Evolutionary conservation across 2,329 filamentous ascomycete genomes (phyloP).

Genomic region (Teratosphaeria zuluensis): DNA sequence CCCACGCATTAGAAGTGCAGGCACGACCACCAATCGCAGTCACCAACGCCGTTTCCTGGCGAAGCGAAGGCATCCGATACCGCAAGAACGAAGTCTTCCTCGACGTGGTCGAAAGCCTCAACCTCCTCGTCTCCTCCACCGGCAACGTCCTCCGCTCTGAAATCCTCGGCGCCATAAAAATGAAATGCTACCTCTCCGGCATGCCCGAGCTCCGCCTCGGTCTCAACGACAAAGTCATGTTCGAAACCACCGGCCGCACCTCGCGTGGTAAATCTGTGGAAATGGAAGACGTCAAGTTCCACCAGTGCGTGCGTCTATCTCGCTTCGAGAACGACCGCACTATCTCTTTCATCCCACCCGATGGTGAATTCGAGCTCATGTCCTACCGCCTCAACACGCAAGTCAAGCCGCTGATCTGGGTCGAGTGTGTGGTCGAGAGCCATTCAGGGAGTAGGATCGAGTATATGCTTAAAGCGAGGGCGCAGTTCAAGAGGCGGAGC

Average conservation of each 20-base stretch:
- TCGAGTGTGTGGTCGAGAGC: slow-evolving; percentile 93
- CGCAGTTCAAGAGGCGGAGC: slow-evolving; percentile 94
- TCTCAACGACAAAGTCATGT: slow-evolving; percentile 99
- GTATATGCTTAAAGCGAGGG: slow-evolving; percentile 97
- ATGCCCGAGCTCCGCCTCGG: slow-evolving; percentile 95
- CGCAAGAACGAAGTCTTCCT: slow-evolving; percentile 99
- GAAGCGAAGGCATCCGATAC: slow-evolving; percentile 94
- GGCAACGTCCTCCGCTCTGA: slow-evolving; percentile 94
- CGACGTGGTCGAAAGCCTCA: slow-evolving; percentile 92
- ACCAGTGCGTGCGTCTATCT: slow-evolving; percentile 91
- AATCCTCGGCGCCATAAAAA: slow-evolving; percentile 94
- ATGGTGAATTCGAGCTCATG: slow-evolving; percentile 99
- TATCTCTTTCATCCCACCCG: slow-evolving; percentile 96
- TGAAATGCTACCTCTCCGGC: slow-evolving; percentile 98
- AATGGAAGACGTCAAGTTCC: slow-evolving; percentile 99
- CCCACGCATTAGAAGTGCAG: slow-evolving; percentile 95
- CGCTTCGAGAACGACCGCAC: slow-evolving; percentile 97
- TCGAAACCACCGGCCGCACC: slow-evolving; percentile 89
- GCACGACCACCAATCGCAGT: slow-evolving; percentile 93
- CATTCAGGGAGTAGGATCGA: slow-evolving; percentile 93
- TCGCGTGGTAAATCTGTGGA: slow-evolving; percentile 95
- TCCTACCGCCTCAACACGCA: slow-evolving; percentile 97
- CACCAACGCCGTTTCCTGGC: slow-evolving; percentile 96
- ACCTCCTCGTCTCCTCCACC: slow-evolving; percentile 85
- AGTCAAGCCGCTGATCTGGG: slow-evolving; percentile 97